A percentile compares a stretch with the other conserved stretches of the same genome.
Evolutionary conservation across 164 flowering plant species (phyloP).

Genomic region (Macadamia tetraphylla): DNA sequence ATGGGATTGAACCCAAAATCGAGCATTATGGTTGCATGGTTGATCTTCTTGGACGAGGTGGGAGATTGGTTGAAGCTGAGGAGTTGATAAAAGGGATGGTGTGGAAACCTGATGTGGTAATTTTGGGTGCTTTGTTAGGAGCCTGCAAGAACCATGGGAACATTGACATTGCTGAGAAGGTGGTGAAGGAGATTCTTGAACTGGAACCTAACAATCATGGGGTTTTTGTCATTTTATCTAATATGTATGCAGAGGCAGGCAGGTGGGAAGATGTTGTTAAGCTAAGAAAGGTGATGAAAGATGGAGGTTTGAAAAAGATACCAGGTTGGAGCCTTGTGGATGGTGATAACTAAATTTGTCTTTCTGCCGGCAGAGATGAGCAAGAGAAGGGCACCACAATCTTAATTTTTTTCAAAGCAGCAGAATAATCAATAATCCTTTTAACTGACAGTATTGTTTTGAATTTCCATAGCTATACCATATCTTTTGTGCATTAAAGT

Average conservation of each 20-base stretch:
- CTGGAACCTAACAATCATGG: slow-evolving; percentile 49
- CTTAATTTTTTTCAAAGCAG: no score
- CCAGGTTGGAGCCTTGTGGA: slow-evolving; percentile 45
- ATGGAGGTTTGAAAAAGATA: slow-evolving; percentile 30
- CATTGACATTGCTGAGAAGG: slow-evolving; percentile 43
- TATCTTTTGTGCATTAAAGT: no score
- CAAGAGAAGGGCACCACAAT: no score
- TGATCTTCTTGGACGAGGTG: slow-evolving; percentile 51
- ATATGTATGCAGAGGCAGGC: slow-evolving; percentile 46
- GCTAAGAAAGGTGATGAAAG: slow-evolving; percentile 36
- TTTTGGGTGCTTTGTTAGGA: slow-evolving; percentile 54
- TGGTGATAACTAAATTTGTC: slow-evolving; percentile 8
- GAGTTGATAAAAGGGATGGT: slow-evolving; percentile 47
- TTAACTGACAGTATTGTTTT: no score
- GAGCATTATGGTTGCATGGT: slow-evolving; percentile 73
- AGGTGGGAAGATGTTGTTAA: slow-evolving; percentile 42
- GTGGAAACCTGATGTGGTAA: slow-evolving; percentile 53
- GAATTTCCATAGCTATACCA: no score
- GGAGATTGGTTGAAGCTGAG: slow-evolving; percentile 53
- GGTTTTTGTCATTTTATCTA: slow-evolving; percentile 38
- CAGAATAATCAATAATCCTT: no score
- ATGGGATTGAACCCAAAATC: slow-evolving; percentile 49
- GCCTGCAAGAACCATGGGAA: slow-evolving; percentile 50
- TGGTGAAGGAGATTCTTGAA: slow-evolving; percentile 33
- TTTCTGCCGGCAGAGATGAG: no score